A percentile compares a stretch with the other conserved stretches of the same genome.
Evolutionary conservation across 441 rosid genomes (phyloP).

Genomic region (Sinapis alba): DNA sequence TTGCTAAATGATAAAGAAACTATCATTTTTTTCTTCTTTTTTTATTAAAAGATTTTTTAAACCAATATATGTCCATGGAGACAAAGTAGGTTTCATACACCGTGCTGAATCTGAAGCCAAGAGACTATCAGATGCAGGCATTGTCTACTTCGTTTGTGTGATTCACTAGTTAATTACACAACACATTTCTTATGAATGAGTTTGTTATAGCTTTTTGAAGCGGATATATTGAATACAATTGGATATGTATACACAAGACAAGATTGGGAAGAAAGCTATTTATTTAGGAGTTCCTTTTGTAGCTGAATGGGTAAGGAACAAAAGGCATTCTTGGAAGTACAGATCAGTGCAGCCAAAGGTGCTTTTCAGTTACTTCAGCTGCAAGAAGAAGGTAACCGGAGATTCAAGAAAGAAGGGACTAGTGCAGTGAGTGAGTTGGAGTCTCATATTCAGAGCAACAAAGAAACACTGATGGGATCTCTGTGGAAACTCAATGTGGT

Average conservation of each 20-base stretch:
- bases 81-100: conserved; percentile 64
- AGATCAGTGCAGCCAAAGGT: conserved; percentile 91
- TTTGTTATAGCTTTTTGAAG: conserved; percentile 64
- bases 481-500: conserved; percentile 86
- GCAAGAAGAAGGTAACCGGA: conserved; percentile 74
- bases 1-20: not conserved
- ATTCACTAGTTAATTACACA: not conserved
- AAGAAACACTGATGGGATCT: conserved; percentile 79
- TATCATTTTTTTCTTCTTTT: no score
- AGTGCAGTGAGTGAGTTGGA: conserved; percentile 63
- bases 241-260: conserved; percentile 86
- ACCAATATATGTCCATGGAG: conserved; percentile 72
- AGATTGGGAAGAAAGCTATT: conserved; percentile 88
- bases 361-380: conserved; percentile 82
- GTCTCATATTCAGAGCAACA: conserved; percentile 66
- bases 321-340: conserved; percentile 93
- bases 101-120: conserved; percentile 81
- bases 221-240: conserved; percentile 67
- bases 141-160: not conserved
- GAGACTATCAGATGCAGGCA: conserved; percentile 69
- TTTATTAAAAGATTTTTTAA: conserved; percentile 66
- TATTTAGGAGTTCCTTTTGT: conserved; percentile 90
- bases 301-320: conserved; percentile 88
- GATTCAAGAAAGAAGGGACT: conserved; percentile 62
- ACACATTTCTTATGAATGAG: not conserved